These are phyloP conservation scores for Theobroma cacao DNA, from an alignment of 345 rosid genomes.

Conservation along the genomic window DNA sequence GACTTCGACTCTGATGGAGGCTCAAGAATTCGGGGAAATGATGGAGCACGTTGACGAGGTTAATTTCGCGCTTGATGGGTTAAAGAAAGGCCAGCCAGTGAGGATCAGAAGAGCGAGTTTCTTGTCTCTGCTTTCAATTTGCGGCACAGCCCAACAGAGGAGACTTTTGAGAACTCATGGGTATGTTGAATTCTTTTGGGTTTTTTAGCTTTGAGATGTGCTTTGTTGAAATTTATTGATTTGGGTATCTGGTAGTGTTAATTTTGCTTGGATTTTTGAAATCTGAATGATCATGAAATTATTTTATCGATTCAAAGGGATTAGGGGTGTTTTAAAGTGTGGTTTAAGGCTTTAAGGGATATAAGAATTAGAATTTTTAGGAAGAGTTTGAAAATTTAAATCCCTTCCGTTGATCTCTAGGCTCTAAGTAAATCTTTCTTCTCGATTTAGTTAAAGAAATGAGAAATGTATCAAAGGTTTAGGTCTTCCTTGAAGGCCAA, in stretches of 20 bases:
- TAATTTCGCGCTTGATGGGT: slow-evolving; percentile 91
- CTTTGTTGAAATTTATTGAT: background rate
- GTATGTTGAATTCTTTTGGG: slow-evolving; percentile 31
- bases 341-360: background rate
- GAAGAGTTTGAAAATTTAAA: background rate
- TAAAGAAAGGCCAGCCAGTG: slow-evolving; percentile 70
- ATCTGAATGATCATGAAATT: background rate
- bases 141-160: slow-evolving; percentile 66
- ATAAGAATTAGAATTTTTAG: background rate
- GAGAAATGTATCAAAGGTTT: background rate
- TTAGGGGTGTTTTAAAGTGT: background rate
- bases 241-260: slow-evolving; percentile 1
- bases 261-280: background rate
- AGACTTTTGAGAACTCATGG: slow-evolving; percentile 82
- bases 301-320: background rate
- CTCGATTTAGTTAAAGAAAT: background rate
- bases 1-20: slow-evolving; percentile 84
- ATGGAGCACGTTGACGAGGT: slow-evolving; percentile 99
- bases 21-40: slow-evolving; percentile 98
- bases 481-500: background rate
- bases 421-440: background rate
- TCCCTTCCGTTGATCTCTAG: background rate
- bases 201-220: slow-evolving; percentile 4
- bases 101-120: slow-evolving; percentile 86
- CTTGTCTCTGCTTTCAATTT: slow-evolving; percentile 72